Base-by-base conservation (phyloP, 441 rosid genomes). In the Populus hybrid region DNA sequence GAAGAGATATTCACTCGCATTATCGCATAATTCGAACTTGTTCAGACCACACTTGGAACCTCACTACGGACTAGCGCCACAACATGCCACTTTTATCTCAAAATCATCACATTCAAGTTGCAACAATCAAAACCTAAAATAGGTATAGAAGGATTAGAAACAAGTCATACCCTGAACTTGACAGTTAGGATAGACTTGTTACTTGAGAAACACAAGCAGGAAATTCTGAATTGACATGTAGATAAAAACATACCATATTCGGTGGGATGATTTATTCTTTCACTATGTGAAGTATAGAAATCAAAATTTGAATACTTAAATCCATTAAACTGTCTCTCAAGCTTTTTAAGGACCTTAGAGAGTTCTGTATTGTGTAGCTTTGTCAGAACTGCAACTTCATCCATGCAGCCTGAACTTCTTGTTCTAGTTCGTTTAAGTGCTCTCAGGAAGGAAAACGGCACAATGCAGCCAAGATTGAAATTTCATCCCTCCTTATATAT, bases 231-330 rank as follows among this genome's bases (percentile, higher is more conserved):
- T 33, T 2, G 45, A 73, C 26, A 20, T 12, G 36, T 26, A 26
- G 8, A 8, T 29, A 29, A 1, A 23, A 8, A 70, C 31, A 20
- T 73, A 84, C 90, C 90, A 21, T 81, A 81, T 73, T 56, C 40
- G 4, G 71, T 76, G 40, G 90, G 92, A 24, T 83, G 4, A 6
- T 81, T 79, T 18, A 88, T 75, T 68, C 69, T 82, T n/a, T 83
- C 74, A n/a, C 53, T 71, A 14, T 71, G n/a, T n/a, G 80, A 64
- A 20, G 74, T 2, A 68, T 80, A 81, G 63, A 26, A 59, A 76
- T 59, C 26, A 20, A 76, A 56, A 69, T 21, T 1, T 1, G 56
- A 69, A 16, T 33, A 76, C 16, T 59, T 26, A 53, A n/a, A n/a
- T n/a, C n/a, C n/a, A n/a, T n/a, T n/a, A n/a, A n/a, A n/a, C n/a